phyloP scores from a whole-genome alignment of 495 filamentous ascomycete species.

The Xanthoparmelia taractica region DNA sequence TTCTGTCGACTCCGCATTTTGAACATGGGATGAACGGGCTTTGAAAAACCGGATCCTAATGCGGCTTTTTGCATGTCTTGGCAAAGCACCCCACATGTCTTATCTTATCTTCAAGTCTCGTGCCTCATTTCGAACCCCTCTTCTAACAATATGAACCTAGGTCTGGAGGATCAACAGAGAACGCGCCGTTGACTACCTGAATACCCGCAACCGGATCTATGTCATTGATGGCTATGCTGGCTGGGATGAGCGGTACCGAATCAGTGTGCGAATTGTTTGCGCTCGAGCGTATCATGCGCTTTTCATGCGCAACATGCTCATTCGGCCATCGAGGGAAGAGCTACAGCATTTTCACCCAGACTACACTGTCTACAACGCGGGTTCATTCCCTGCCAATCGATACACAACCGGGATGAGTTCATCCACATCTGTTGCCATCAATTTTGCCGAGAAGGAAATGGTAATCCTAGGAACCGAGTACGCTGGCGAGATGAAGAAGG shows the following conservation, averaged over 20 bases:
- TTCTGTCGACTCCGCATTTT: background rate
- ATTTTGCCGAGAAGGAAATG: conserved; percentile 89
- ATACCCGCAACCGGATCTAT: conserved; percentile 97
- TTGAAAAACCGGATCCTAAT: background rate
- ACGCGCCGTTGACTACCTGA: conserved; percentile 96
- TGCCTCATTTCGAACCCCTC: conserved; percentile 22
- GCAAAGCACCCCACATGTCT: conserved; percentile 24
- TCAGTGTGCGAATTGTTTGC: conserved; percentile 95
- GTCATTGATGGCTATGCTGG: conserved; percentile 95
- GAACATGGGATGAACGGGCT: background rate
- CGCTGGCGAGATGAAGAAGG: conserved; percentile 99
- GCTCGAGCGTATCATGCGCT: conserved; percentile 98
- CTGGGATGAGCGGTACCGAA: conserved; percentile 97
- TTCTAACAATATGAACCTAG: conserved; percentile 41
- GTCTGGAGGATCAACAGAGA: conserved; percentile 99
- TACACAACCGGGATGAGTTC: conserved; percentile 99
- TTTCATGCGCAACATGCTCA: conserved; percentile 99
- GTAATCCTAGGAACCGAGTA: conserved; percentile 99
- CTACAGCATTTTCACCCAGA: conserved; percentile 95
- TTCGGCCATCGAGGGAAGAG: conserved; percentile 82
- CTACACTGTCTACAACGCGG: conserved; percentile 99
- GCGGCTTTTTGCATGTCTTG: conserved; percentile 23
- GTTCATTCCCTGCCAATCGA: conserved; percentile 95
- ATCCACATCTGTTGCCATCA: conserved; percentile 76
- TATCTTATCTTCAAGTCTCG: conserved; percentile 26